Base-by-base conservation (phyloP, 495 filamentous ascomycete genomes). In the Hyaloscypha hepaticicola region DNA sequence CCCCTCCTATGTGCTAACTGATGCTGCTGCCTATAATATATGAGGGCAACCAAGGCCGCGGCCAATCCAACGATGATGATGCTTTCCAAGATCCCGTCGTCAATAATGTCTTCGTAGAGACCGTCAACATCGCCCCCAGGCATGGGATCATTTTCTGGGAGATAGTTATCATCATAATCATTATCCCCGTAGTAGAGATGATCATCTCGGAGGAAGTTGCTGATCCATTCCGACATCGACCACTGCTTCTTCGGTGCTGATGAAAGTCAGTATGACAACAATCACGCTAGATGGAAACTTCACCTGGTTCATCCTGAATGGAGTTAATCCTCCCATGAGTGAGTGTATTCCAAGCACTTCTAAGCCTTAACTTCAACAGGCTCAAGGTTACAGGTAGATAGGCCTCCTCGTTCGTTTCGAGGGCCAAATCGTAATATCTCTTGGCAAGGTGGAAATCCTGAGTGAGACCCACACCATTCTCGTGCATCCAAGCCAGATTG, bases 401-500 rank as follows among this genome's bases (percentile, higher is more conserved):
- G 0, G 96, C 91, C 75, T 98, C 96, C 34, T 85, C 81, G 70
- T 96, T 99, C 4, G 92, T 95, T 72, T 91, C 91, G 21, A 96
- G 78, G 0, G 95, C 93, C 58, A 92, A 82, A 72, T 99, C 95
- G 72, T 99, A 99, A 76, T 90, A 96, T 26, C 95, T 80, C 77
- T 99, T 99, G 3, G 96, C 95, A 41, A 99, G 87, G 72, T 98
- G 95, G 74, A 95, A 99, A 73, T 99, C 95, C 72, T 99, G 95
- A 38, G 89, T 87, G 3, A 97, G 87, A 12, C 94, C 92, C 52
- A 98, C 80, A 2, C 95, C 95, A 72, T 98, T 97, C 76, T 99
- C 95, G 75, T 99, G 92, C 91, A 99, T 98, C 95, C 95, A 99
- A 16, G 95, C 95, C 14, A 99, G 80, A 68, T 99, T 97, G 85